Conservation (phyloP, 2,329 filamentous ascomycete species). For the Akanthomyces dipterigenus region DNA sequence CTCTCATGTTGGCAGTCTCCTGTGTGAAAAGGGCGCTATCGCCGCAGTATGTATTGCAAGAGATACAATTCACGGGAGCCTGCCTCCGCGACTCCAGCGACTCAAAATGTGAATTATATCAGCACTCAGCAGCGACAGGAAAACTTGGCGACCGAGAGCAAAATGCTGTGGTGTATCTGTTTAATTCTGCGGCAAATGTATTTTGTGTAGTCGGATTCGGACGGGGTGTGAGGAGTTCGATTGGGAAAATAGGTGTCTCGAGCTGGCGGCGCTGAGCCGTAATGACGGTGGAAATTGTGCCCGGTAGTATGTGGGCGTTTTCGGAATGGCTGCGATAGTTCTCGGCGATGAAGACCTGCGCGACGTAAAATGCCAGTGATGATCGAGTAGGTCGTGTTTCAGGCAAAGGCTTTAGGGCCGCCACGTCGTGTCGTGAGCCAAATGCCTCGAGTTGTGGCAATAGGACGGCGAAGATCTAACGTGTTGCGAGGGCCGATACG, state of each 20-base stretch:
- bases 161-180: neutral
- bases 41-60: constrained; percentile 7
- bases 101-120: neutral
- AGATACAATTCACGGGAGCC: constrained; percentile 5
- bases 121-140: neutral
- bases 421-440: constrained; percentile 6
- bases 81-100: constrained; percentile 2
- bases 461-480: neutral
- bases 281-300: neutral
- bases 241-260: neutral
- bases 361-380: constrained; percentile 3
- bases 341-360: neutral
- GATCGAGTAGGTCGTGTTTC: constrained; percentile 11
- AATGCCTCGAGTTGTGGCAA: neutral
- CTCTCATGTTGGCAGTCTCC: constrained; percentile 68
- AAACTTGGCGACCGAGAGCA: neutral
- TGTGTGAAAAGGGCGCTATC: constrained; percentile 9
- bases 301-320: neutral
- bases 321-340: neutral
- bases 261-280: neutral
- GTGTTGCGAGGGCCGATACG: neutral
- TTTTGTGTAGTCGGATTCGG: constrained; percentile 8
- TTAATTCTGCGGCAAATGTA: neutral
- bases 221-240: neutral
- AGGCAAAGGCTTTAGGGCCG: constrained; percentile 10